A percentile compares a stretch with the other conserved stretches of the same genome.
These are phyloP conservation scores for Picochlorum sp. DNA, from an alignment of 139 green algal species.

Conservation along the genomic window DNA sequence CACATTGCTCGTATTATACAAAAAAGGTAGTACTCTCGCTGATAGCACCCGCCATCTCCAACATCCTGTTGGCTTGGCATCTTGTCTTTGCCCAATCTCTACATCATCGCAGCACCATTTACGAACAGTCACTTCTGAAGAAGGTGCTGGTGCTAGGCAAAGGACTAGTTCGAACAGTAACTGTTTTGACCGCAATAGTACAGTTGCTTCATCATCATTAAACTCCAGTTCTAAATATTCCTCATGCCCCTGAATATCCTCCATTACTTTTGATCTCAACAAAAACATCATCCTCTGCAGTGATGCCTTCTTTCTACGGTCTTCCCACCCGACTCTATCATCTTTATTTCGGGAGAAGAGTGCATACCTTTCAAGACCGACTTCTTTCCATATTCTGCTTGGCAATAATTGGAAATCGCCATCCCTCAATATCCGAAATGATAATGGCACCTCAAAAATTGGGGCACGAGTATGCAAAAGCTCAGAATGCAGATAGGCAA, in stretches of 20 bases:
- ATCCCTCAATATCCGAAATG: conserved; percentile 32
- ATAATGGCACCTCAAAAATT: conserved; percentile 42
- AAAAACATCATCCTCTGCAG: conserved; percentile 7
- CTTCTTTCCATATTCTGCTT: conserved; percentile 22
- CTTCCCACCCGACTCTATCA: no score
- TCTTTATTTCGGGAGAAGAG: no score
- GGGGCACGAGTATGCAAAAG: conserved; percentile 27
- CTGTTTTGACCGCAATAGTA: conserved; percentile 9
- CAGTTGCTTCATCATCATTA: conserved; percentile 5
- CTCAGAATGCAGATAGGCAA: conserved; percentile 36
- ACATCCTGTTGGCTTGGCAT: neutral
- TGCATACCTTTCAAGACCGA: neutral
- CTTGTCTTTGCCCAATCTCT: neutral
- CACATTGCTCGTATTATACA: neutral
- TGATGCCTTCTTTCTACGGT: neutral
- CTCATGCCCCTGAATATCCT: conserved; percentile 19
- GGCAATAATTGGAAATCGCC: conserved; percentile 29
- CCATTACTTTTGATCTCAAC: conserved; percentile 8
- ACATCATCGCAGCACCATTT: conserved; percentile 6
- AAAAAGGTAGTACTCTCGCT: neutral
- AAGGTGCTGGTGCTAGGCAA: conserved; percentile 27
- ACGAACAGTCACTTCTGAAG: conserved; percentile 9
- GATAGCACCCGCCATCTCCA: neutral
- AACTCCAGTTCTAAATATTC: conserved; percentile 13
- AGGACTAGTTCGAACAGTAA: conserved; percentile 13